Evolutionary conservation across 1,284 basidiomycete genomes (phyloP), one percentile per base, ranked within the genome.

Genomic region (Leccinum brunneo-olivaceum): DNA sequence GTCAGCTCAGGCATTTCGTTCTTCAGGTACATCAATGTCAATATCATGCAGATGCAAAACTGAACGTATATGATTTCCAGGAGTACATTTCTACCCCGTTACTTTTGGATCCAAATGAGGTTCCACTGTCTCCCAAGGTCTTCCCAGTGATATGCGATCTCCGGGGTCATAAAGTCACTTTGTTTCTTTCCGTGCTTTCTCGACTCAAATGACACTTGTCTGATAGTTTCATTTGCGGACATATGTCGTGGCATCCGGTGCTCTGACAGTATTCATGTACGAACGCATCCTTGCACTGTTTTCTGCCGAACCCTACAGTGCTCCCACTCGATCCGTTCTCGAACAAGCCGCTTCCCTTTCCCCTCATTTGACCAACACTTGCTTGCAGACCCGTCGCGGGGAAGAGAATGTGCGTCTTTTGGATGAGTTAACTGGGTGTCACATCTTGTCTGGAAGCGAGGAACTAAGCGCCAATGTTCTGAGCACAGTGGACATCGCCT

Each of bases 331-430:
- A 21, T 45, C 61, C 21, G 51, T 54, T 7, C 50, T 54, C 29
- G 60, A 55, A 2, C 49, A 54, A 15, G 52, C 56, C 23, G 48
- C 54, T 21, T 51, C 58, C 4, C 73, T 98, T 6, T 57, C 72
- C 2, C 77, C 86, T 0, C 96, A 99, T 64, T 71, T 99, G 15
- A 98, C 95, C 29, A 99, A 99, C 59, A 97, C 96, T 0, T 94
- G 90, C 34, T 69, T 97, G n/a, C 95, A 97, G 64, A 74, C 64
- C 11, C 75, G 81, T 47, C 67, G 65, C 10, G 80, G 85, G 9
- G 81, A 87, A 54, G 72, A 72, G 35, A 73, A 72, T 39, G 86
- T 94, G 4, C 76, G 84, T 33, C 68, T 92, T 23, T 71, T 94
- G 35, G 77, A 82, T 54, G 90, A 94, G 58, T 71, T 95, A 12